phyloP scores from a whole-genome alignment of 495 filamentous ascomycete species.

The Aspergillus funiculosus region DNA sequence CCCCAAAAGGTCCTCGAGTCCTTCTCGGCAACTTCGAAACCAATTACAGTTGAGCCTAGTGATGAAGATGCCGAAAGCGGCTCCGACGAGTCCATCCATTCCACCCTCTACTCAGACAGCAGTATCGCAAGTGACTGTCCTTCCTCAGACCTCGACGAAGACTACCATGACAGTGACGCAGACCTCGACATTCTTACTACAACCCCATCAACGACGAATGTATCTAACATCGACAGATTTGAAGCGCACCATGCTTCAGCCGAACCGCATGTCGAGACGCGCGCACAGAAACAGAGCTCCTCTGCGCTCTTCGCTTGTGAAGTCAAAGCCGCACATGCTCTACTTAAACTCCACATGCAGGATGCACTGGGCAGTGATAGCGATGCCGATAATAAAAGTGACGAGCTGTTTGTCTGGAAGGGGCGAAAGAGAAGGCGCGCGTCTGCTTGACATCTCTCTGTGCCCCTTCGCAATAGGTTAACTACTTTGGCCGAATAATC shows the following conservation, averaged over 20 bases:
- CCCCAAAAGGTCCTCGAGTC: conserved; percentile 11
- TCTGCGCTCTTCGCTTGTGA: conserved; percentile 26
- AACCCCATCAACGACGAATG: not conserved
- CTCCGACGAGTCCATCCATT: conserved; percentile 10
- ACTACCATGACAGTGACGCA: conserved; percentile 19
- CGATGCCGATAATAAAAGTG: conserved; percentile 1
- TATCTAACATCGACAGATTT: no score
- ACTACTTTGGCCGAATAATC: no score
- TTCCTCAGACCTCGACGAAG: conserved; percentile 7
- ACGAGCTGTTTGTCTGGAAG: not conserved
- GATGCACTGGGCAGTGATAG: conserved; percentile 24
- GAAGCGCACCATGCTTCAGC: not conserved
- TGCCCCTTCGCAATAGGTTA: no score
- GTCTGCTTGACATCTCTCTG: no score
- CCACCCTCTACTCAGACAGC: conserved; percentile 6
- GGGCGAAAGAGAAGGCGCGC: conserved; percentile 15
- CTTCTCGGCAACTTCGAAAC: not conserved
- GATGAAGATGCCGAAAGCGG: conserved; percentile 13
- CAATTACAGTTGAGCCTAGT: no score
- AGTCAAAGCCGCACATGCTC: conserved; percentile 52
- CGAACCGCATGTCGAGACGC: not conserved
- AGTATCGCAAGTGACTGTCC: not conserved
- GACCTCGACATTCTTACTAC: conserved; percentile 1
- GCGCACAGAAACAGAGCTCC: not conserved
- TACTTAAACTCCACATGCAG: conserved; percentile 51